phyloP scores from a whole-genome alignment of 768 basidiomycete species.

The Arthromyces matolae region DNA sequence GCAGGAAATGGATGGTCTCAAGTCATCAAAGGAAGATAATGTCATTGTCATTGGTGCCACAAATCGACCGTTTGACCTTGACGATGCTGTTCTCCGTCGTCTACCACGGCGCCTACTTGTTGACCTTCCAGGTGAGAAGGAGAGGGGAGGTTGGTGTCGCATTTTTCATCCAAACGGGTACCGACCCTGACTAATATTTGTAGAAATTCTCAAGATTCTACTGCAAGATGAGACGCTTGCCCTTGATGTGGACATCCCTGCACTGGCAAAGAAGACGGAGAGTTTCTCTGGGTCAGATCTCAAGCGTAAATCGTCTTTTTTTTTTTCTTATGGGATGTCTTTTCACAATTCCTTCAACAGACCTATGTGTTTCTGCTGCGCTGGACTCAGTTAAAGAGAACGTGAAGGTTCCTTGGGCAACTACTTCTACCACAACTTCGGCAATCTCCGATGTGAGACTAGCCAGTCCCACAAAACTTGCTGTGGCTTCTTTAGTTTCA shows the following conservation, averaged over 20 bases:
- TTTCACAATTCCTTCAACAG: conserved; percentile 35
- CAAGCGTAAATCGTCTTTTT: conserved; percentile 66
- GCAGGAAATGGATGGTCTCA: conserved; percentile 96
- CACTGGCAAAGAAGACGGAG: conserved; percentile 69
- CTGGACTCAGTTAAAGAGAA: conserved; percentile 87
- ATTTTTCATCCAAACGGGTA: not conserved
- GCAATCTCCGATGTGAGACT: no score
- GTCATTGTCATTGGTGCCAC: conserved; percentile 94
- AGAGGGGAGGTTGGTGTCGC: conserved; percentile 67
- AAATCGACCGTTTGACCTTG: conserved; percentile 86
- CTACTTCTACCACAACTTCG: conserved; percentile 2
- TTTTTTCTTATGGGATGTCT: not conserved
- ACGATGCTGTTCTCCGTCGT: conserved; percentile 88
- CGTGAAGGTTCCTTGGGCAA: conserved; percentile 75
- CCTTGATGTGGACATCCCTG: conserved; percentile 55
- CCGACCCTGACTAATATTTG: conserved; percentile 7
- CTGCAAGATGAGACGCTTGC: conserved; percentile 76
- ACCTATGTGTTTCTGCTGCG: conserved; percentile 90
- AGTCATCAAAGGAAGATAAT: conserved; percentile 70
- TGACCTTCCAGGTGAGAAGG: conserved; percentile 83
- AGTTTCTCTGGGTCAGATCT: conserved; percentile 93
- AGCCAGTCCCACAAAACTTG: no score
- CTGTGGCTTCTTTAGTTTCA: no score
- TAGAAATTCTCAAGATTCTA: conserved; percentile 86
- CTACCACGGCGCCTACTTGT: conserved; percentile 83